Evolutionary conservation across 140 eudicot genomes (phyloP).

Genomic region (Stevia rebaudiana): DNA sequence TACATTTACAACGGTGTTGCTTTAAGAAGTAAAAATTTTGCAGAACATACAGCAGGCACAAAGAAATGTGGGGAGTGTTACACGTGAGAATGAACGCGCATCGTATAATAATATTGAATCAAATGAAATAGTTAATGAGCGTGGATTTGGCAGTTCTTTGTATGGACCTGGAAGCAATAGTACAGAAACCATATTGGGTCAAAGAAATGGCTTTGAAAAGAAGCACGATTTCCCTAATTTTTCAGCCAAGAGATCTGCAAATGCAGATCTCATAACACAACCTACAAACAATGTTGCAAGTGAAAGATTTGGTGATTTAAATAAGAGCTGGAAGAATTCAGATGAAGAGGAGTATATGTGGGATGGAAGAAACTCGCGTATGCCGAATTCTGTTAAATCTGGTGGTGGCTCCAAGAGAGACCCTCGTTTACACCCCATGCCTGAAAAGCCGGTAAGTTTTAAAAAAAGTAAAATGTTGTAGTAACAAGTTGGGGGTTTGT

Average conservation of each 20-base stretch:
- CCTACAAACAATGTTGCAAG: conserved; percentile 22
- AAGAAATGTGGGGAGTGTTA: conserved; percentile 31
- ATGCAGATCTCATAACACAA: conserved; percentile 30
- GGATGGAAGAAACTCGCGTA: conserved; percentile 58
- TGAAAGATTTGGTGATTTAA: conserved; percentile 34
- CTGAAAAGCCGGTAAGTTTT: conserved; percentile 53
- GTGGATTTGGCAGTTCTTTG: conserved; percentile 46
- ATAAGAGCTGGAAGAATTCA: conserved; percentile 72
- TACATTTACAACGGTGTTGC: neutral
- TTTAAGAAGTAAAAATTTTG: neutral
- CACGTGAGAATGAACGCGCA: conserved; percentile 37
- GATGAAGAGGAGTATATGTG: conserved; percentile 86
- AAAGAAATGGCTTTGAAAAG: conserved; percentile 45
- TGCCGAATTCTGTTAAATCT: conserved; percentile 27
- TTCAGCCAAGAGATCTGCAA: conserved; percentile 26
- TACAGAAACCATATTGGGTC: conserved; percentile 34
- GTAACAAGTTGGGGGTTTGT: too few species aligned
- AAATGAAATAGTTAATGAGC: conserved; percentile 37
- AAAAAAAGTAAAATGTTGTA: neutral
- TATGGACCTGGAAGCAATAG: conserved; percentile 37
- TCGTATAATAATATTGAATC: conserved; percentile 39
- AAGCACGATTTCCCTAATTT: conserved; percentile 36
- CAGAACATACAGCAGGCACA: conserved; percentile 48
- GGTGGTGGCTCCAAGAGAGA: conserved; percentile 40
- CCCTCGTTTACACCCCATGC: conserved; percentile 40